Evolutionary conservation across 352 stramenopile species (phyloP), one percentile per base, ranked within the genome.

Genomic region (Discostella stelligera): DNA sequence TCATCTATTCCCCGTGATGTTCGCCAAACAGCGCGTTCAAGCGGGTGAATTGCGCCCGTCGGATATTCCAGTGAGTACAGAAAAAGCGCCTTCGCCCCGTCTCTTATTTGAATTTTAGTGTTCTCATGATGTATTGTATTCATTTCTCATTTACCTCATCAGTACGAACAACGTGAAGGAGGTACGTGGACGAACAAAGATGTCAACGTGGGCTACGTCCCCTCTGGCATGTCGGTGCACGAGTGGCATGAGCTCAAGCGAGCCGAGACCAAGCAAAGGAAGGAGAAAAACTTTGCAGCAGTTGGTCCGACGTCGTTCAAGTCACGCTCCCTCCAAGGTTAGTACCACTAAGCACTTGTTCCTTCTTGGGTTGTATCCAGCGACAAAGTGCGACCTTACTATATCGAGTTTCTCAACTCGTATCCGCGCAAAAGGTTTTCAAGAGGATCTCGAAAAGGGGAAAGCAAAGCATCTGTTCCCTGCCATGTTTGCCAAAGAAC

Each of bases 381-480:
- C 6, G 16, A 30, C 2, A 14, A 54, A 1, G 23, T 54, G 6
- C 6, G 18, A 14, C 37, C 37, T 44, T 9, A 41, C 32, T 9
- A 41, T 41, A 10, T 10, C 2, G 37, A 44, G 37, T 44, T 44
- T 44, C 37, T 44, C 13, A 2, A 44, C 37, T 44, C 37, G 13
- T 14, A 13, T 44, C 37, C 1, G 37, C 37, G 7, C 11, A 14
- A 0, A 44, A 62, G 55, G 55, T 9, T 80, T 80, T 68, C 72
- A 80, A 20, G 72, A 80, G 66, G 72, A 75, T 67, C 49, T 80
- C 21, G 64, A 75, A n/a, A 74, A 58, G 49, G 72, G 72, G 10
- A 76, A 80, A 49, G 52, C 56, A 18, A 70, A 32, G 14, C 72
- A 80, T 59, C 44, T 80, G 5, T 71, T 80, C 52, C 72, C 72